Conservation (phyloP, 768 basidiomycete species). For the Pleurotus tuber-regium region DNA sequence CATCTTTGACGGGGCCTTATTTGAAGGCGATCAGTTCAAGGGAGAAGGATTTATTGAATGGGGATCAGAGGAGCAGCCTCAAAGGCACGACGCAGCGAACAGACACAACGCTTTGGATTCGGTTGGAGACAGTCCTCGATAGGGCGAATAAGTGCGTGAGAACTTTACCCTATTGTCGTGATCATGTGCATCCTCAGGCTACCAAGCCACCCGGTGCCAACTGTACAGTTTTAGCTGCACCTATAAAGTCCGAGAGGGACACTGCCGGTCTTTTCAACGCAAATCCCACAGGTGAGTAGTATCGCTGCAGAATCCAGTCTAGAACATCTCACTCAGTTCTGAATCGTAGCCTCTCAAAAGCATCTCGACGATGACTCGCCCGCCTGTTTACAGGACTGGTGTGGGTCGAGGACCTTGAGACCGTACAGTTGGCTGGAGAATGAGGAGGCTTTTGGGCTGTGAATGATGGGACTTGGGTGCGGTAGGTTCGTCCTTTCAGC, state of each 20-base stretch:
- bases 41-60: background rate
- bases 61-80: constrained; percentile 21
- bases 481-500: constrained; percentile 42
- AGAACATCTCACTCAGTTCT: constrained; percentile 6
- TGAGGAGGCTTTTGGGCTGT: constrained; percentile 18
- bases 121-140: too few relatives aligned
- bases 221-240: constrained; percentile 30
- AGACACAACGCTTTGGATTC: constrained; percentile 1
- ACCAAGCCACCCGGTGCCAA: background rate
- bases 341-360: constrained; percentile 81
- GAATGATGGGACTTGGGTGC: constrained; percentile 89
- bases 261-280: constrained; percentile 38
- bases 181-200: background rate
- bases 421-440: constrained; percentile 82
- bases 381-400: constrained; percentile 58
- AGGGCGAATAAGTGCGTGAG: background rate
- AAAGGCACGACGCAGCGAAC: constrained; percentile 14
- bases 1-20: constrained; percentile 74
- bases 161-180: constrained; percentile 2
- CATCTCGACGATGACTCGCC: constrained; percentile 85
- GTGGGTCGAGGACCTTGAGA: constrained; percentile 86
- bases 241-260: background rate
- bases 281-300: constrained; percentile 60
- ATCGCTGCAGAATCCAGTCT: constrained; percentile 12
- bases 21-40: constrained; percentile 27